Evolutionary conservation across 768 basidiomycete genomes (phyloP).

Genomic region (Jaapia argillacea): DNA sequence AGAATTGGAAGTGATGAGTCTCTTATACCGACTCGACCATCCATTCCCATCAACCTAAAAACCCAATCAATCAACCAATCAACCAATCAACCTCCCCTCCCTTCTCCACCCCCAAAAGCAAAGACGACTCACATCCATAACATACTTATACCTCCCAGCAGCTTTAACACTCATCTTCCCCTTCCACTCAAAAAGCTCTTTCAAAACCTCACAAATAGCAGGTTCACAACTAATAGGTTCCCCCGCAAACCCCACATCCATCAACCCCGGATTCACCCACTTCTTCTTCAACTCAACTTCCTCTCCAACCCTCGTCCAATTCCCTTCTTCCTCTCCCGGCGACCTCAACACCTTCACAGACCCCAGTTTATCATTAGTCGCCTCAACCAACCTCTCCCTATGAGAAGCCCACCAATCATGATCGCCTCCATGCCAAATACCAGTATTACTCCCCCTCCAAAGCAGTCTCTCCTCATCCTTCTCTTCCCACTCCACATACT

Average conservation of each 20-base stretch:
- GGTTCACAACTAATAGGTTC: constrained; percentile 31
- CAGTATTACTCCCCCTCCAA: constrained; percentile 46
- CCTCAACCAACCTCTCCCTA: constrained; percentile 33
- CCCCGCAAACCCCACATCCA: constrained; percentile 53
- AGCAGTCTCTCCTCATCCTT: constrained; percentile 51
- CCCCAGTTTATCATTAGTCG: neutral
- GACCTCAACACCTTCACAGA: neutral
- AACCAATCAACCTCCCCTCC: neutral
- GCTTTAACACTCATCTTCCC: constrained; percentile 31
- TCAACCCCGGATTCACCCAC: constrained; percentile 15
- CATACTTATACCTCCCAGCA: constrained; percentile 51
- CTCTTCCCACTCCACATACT: constrained; percentile 56
- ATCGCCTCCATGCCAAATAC: neutral
- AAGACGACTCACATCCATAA: constrained; percentile 36
- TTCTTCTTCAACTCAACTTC: neutral
- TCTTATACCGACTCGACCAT: constrained; percentile 63
- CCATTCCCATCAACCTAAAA: constrained; percentile 53
- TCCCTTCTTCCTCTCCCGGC: neutral
- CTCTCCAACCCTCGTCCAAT: neutral
- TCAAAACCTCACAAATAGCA: constrained; percentile 33
- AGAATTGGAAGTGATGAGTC: constrained; percentile 51
- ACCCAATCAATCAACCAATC: neutral
- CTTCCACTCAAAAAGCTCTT: constrained; percentile 39
- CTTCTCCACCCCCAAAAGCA: neutral
- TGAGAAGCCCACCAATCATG: constrained; percentile 21